Evolutionary conservation across 2,329 filamentous ascomycete genomes (phyloP).

Genomic region (Coniochaeta pulveracea): DNA sequence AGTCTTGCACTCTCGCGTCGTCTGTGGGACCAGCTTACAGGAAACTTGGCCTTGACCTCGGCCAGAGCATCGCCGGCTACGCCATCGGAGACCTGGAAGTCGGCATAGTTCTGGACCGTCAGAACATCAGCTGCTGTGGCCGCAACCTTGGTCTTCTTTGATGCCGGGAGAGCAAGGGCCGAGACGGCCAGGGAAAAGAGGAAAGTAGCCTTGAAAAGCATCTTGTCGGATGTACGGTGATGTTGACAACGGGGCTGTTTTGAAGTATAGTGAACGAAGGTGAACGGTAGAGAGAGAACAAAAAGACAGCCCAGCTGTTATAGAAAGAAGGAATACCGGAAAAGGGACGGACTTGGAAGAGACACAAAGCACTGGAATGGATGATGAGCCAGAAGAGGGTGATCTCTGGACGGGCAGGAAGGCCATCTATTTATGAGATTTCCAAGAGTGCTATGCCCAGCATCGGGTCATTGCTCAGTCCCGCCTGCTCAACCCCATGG

Average conservation of each 20-base stretch:
- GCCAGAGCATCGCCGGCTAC: conserved; percentile 38
- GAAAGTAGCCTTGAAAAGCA: conserved; percentile 26
- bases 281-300: conserved; percentile 1
- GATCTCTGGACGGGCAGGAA: background rate
- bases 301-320: conserved; percentile 11
- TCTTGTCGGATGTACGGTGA: conserved; percentile 13
- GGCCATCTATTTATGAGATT: background rate
- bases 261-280: conserved; percentile 1
- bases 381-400: background rate
- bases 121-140: conserved; percentile 15
- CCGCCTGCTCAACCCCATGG: background rate
- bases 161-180: conserved; percentile 19
- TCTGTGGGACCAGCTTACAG: conserved; percentile 31
- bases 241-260: conserved; percentile 4
- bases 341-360: conserved; percentile 1
- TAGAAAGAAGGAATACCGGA: conserved; percentile 4
- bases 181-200: conserved; percentile 23
- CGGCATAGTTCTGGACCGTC: conserved; percentile 17
- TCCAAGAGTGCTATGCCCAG: background rate
- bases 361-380: background rate
- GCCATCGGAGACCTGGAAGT: conserved; percentile 39
- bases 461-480: background rate
- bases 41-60: conserved; percentile 42
- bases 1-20: too few relatives aligned
- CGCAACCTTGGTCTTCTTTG: conserved; percentile 12